Percentiles rank a stretch among this genome's conserved stretches.
Evolutionary conservation across 345 rosid genomes (phyloP).

Genomic region (Durio zibethinus): DNA sequence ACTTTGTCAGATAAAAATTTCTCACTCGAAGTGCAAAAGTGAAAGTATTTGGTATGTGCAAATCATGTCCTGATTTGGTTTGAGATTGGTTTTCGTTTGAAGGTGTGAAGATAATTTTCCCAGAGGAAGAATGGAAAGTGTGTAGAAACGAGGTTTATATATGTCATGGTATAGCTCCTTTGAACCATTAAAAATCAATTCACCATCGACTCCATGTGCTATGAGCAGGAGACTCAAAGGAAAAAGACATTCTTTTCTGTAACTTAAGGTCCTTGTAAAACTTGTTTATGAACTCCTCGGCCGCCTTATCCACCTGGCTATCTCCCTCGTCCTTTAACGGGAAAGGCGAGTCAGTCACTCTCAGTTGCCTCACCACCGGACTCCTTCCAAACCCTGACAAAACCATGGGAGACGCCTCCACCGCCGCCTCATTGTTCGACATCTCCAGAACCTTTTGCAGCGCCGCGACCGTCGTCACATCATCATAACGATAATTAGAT

Average conservation of each 20-base stretch:
- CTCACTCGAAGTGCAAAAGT: neutral
- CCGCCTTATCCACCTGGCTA: constrained; percentile 64
- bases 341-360: constrained; percentile 71
- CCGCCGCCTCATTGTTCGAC: constrained; percentile 38
- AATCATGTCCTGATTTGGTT: neutral
- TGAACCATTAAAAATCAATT: neutral
- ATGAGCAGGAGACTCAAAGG: constrained; percentile 41
- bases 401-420: constrained; percentile 36
- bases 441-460: constrained; percentile 61
- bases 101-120: neutral
- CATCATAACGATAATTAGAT: constrained; percentile 30
- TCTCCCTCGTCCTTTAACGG: constrained; percentile 56
- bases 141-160: neutral
- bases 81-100: neutral
- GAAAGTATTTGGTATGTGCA: neutral
- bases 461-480: constrained; percentile 48
- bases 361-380: constrained; percentile 56
- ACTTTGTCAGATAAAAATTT: neutral
- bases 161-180: too few relatives aligned
- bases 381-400: constrained; percentile 62
- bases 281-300: constrained; percentile 85
- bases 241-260: constrained; percentile 46
- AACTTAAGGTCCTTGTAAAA: constrained; percentile 62
- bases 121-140: neutral
- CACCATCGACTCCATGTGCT: constrained; percentile 25